These are phyloP conservation scores for Hansenula anomala DNA, from an alignment of 1,139 yeast genomes.

Conservation along the genomic window DNA sequence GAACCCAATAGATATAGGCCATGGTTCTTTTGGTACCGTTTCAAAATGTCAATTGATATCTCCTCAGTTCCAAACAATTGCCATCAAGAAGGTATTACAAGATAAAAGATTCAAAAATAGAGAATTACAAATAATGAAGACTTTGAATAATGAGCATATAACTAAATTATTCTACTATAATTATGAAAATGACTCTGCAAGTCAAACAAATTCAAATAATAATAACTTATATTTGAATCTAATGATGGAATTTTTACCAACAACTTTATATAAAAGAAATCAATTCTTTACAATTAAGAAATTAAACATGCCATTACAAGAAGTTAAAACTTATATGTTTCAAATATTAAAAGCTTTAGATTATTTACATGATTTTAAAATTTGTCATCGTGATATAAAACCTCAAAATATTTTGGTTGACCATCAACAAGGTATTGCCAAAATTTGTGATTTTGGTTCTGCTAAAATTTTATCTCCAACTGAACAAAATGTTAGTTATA, in stretches of 20 bases:
- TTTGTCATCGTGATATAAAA: slow-evolving; percentile 96
- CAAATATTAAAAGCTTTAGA: slow-evolving; percentile 89
- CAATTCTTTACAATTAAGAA: slow-evolving; percentile 77
- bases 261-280: slow-evolving; percentile 86
- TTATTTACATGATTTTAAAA: slow-evolving; percentile 81
- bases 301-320: slow-evolving; percentile 79
- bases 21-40: slow-evolving; percentile 96
- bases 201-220: slow-evolving; percentile 51
- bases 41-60: slow-evolving; percentile 81
- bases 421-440: slow-evolving; percentile 77
- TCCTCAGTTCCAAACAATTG: slow-evolving; percentile 68
- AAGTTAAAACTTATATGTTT: slow-evolving; percentile 84
- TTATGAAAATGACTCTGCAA: slow-evolving; percentile 52
- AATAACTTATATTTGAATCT: slow-evolving; percentile 85
- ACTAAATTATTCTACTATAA: slow-evolving; percentile 87
- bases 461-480: slow-evolving; percentile 86
- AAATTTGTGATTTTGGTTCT: slow-evolving; percentile 97
- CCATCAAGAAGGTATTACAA: slow-evolving; percentile 91
- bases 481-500: slow-evolving; percentile 94
- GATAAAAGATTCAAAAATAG: slow-evolving; percentile 95
- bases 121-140: slow-evolving; percentile 93
- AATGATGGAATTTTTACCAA: slow-evolving; percentile 90
- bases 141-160: slow-evolving; percentile 75
- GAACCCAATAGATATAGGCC: slow-evolving; percentile 73
- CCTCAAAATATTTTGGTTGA: slow-evolving; percentile 92